Base-by-base conservation (phyloP, 306 rosid genomes). In the Cucurbita pepo region DNA sequence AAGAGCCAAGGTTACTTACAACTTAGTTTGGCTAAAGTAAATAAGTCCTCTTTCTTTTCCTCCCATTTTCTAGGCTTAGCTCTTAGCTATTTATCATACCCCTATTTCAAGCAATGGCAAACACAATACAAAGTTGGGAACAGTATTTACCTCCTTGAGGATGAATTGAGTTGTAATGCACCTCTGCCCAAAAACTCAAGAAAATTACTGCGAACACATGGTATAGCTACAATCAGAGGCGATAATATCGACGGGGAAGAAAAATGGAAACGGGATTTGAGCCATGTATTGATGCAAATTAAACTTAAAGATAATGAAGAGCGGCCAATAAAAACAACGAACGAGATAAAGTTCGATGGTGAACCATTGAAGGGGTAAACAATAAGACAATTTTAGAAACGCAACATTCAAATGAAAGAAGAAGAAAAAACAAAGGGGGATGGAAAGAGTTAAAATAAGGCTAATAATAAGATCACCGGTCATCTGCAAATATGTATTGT, bases 141-240 rank as follows among this genome's bases (percentile, higher is more conserved):
- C 22, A 78, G 41, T 40, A 72, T 30, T 50, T 88, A 93, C 97
- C 97, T 87, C 90, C 91, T 83, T 80, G 90, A 78, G 94, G 90
- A 79, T 85, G 83, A 75, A 90, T 87, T 66, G 97, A 92, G 84
- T 90, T 92, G 90, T 92, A 92, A 82, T 92, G 97, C 79, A 92
- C 96, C 78, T 92, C 96, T 34, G 98, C 98, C 98, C 97, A 93
- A 85, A 93, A 90, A 77, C 98, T 90, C 81, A 93, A 79, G 81
- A 80, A 84, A 82, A 93, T 86, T 73, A 81, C 96, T 92, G 93
- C 90, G 74, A 58, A 81, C 44, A 52, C 30, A 62, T 12, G 12
- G 47, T 47, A 43, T 62, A 56, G 43, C 45, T 11, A 56, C 19
- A 13, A 56, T 34, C 45, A 36, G 45, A 14, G 5, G 14, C 37